These are phyloP conservation scores for Viola odorata DNA, from an alignment of 345 rosid species.

Conservation along the genomic window DNA sequence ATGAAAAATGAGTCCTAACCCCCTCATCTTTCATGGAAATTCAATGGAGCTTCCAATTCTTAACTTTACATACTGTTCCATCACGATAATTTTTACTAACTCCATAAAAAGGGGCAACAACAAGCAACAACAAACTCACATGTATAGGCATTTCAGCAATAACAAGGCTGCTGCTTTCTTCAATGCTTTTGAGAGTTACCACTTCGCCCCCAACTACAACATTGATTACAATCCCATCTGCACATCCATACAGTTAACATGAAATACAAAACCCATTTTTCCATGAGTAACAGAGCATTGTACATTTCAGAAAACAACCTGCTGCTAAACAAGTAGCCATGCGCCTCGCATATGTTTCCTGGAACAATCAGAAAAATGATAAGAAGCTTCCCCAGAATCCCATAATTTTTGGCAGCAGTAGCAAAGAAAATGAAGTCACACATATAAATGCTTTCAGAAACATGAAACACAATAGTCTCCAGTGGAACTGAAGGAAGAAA, in stretches of 20 bases:
- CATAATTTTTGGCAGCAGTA: neutral
- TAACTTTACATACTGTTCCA: neutral
- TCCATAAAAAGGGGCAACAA: neutral
- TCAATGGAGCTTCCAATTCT: neutral
- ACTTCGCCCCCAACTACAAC: conserved; percentile 97
- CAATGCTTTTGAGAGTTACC: conserved; percentile 62
- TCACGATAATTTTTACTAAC: neutral
- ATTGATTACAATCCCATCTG: conserved; percentile 91
- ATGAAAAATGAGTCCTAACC: neutral
- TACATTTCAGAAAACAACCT: conserved; percentile 40
- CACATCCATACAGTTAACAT: conserved; percentile 2
- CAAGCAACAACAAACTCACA: conserved; percentile 31
- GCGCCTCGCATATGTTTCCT: conserved; percentile 82
- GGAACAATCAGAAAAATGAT: conserved; percentile 18
- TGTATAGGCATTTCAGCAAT: conserved; percentile 92
- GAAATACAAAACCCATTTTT: conserved; percentile 9
- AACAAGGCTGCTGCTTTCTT: conserved; percentile 60
- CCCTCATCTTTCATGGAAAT: conserved; percentile 6
- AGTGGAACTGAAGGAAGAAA: no score
- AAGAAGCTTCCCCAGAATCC: conserved; percentile 1
- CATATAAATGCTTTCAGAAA: neutral
- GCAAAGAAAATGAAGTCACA: neutral
- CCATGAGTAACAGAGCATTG: neutral
- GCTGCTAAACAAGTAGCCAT: conserved; percentile 74
- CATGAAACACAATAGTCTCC: no score